Evolutionary conservation across 148 eudicot genomes (phyloP), one percentile per base, ranked within the genome.

Genomic region (Vaccinium myrtillus): DNA sequence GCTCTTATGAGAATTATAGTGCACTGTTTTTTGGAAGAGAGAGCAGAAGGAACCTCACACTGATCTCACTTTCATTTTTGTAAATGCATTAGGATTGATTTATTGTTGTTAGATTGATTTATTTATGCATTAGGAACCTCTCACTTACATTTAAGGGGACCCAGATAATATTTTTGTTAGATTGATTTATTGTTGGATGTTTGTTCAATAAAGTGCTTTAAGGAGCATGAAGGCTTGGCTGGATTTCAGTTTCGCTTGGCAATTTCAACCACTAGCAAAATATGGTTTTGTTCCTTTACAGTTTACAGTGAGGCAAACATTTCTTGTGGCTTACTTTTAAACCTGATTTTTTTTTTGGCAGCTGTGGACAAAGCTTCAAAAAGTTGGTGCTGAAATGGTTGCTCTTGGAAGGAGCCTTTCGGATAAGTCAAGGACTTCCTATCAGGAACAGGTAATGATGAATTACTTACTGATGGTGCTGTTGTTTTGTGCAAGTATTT

Each of bases 361-460:
- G 99, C 53, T 92, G 65, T 96, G 99, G 98, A 87, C 82, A 30
- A 93, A 89, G 87, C 92, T 96, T 85, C 91, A 89, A 78, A 88
- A 85, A 55, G 85, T 94, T 89, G 99, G 97, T 63, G 83, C 89
- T 81, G 94, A 96, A 79, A 90, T 93, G 91, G 90, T 88, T 84
- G 80, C 94, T 69, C 91, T 94, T 83, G 88, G 95, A 84, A 96
- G 89, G 87, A 90, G 87, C 88, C 88, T 95, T 54, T 91, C 91
- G 27, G 96, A 93, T 80, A 83, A 88, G 82, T 93, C 95, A 78
- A 88, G 84, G 85, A 76, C 83, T 86, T 89, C 87, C 82, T 89
- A 86, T 77, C 86, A 71, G 78, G 92, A 89, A 69, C 87, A 89
- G 94, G 99, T 96, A 86, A 88, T 54, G 32, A 23, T 65, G 48